Base-by-base conservation (phyloP, 2,329 filamentous ascomycete species). In the Cladosporium sp. region DNA sequence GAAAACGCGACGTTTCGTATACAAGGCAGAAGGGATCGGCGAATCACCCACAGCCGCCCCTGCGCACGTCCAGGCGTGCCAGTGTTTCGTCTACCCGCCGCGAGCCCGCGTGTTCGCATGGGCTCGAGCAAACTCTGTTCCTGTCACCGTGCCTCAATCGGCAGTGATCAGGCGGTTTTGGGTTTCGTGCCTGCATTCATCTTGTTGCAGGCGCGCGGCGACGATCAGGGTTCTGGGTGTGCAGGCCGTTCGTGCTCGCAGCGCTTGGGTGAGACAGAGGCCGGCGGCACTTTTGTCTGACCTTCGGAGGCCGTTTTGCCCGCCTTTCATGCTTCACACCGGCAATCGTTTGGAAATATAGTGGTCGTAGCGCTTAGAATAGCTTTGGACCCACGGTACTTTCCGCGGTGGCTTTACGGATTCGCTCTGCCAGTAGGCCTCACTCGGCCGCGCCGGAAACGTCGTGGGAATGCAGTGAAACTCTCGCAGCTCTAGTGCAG, bases 321-420 rank as follows among this genome's bases (percentile, higher is more conserved):
- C 41, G 49, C 51, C 61, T 64, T 52, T 36, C 51, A 64, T 28
- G 61, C 51, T 64, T 26, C 60, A 54, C 36, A 64, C 34, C 51
- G 61, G 51, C 61, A 47, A 57, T 57, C 51, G 61, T 55, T 41
- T 54, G 61, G 61, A 54, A 54, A 32, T 64, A 64, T 64, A 64
- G 61, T 47, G 61, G 61, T 49, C 51, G 36, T 30, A 44, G 61
- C 61, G 49, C 51, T 54, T 64, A 64, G 38, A 57, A 64, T 64
- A 44, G 49, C 49, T 32, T 64, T 64, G 38, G 34, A n/a, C 30
- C 61, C 61, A 57, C 51, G 61, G 61, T 64, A 64, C 34, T 15
- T 57, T 15, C 61, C 61, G 61, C 61, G 61, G 61, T 57, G 21
- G 51, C 61, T 64, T 36, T 57, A 52, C 61, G 61, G 61, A 57